A percentile compares a stretch with the other conserved stretches of the same genome.
These are phyloP conservation scores for Blumeria hordei DNA, from an alignment of 2,329 filamentous ascomycete species.

Conservation along the genomic window DNA sequence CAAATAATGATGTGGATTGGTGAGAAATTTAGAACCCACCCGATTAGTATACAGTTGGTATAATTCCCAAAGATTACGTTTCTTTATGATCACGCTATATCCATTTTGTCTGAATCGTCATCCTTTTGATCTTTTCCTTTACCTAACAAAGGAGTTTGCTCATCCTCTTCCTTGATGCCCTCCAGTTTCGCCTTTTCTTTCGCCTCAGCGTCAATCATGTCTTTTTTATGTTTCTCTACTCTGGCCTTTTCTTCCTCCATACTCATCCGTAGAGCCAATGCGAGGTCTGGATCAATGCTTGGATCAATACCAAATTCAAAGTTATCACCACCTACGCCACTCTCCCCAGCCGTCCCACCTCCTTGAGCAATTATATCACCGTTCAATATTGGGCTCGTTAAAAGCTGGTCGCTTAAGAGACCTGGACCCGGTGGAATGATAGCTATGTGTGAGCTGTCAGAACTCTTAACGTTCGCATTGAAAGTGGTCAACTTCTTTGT, in stretches of 20 bases:
- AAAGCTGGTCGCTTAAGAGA: slow-evolving; percentile 75
- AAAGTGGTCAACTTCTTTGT: slow-evolving; percentile 86
- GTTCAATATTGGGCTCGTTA: slow-evolving; percentile 71
- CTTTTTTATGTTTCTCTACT: slow-evolving; percentile 62
- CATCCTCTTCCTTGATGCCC: slow-evolving; percentile 41
- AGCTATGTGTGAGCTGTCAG: slow-evolving; percentile 75
- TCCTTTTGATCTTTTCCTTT: slow-evolving; percentile 34
- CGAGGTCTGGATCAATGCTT: slow-evolving; percentile 75
- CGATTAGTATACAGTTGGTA: no score
- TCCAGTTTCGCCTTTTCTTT: slow-evolving; percentile 69
- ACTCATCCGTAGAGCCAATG: slow-evolving; percentile 84
- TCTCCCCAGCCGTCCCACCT: slow-evolving; percentile 25
- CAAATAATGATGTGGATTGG: no score
- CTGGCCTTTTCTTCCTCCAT: slow-evolving; percentile 95
- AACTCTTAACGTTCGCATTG: slow-evolving; percentile 76
- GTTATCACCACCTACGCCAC: slow-evolving; percentile 30
- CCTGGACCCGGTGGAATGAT: slow-evolving; percentile 78
- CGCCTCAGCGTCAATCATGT: slow-evolving; percentile 42
- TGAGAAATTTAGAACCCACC: no score
- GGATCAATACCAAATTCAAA: slow-evolving; percentile 86
- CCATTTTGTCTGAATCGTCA: slow-evolving; percentile 50
- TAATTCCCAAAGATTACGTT: no score
- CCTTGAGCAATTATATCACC: slow-evolving; percentile 45
- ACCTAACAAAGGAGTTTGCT: slow-evolving; percentile 31
- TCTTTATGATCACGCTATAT: slow-evolving; percentile 32